A percentile compares a stretch with the other conserved stretches of the same genome.
These are phyloP conservation scores for Prunus kanzakura DNA, from an alignment of 306 rosid species.

Conservation along the genomic window DNA sequence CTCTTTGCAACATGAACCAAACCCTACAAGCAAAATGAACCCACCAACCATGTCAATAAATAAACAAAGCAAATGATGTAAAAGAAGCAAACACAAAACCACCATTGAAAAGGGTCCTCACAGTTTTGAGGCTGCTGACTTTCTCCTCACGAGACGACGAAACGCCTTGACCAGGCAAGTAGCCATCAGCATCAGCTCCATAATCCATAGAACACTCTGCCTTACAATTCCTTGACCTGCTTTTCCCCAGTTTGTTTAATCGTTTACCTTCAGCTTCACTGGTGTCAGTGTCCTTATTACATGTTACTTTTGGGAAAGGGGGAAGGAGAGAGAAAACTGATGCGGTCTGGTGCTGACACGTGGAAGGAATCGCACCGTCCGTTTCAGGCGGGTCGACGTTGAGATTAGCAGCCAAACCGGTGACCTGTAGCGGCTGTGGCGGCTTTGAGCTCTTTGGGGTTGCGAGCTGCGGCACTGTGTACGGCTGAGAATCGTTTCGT, in stretches of 20 bases:
- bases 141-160: conserved; percentile 87
- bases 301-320: conserved; percentile 30
- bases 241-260: conserved; percentile 57
- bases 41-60: conserved; percentile 15
- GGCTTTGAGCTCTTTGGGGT: conserved; percentile 25
- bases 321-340: conserved; percentile 33
- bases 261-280: conserved; percentile 65
- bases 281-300: conserved; percentile 44
- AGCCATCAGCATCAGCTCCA: conserved; percentile 79
- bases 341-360: conserved; percentile 36
- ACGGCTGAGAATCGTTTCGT: conserved; percentile 10
- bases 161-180: conserved; percentile 73
- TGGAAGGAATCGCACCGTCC: conserved; percentile 45
- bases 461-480: conserved; percentile 8
- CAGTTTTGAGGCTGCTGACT: conserved; percentile 97
- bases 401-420: conserved; percentile 69
- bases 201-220: conserved; percentile 65
- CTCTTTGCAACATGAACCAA: conserved; percentile 93
- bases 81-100: neutral
- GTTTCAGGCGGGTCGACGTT: conserved; percentile 79
- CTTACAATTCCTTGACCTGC: conserved; percentile 69
- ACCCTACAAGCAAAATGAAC: conserved; percentile 50
- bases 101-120: conserved; percentile 38
- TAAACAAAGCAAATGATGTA: neutral
- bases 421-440: conserved; percentile 39